phyloP scores from a whole-genome alignment of 768 basidiomycete genomes.

The Mycena galericulata region DNA sequence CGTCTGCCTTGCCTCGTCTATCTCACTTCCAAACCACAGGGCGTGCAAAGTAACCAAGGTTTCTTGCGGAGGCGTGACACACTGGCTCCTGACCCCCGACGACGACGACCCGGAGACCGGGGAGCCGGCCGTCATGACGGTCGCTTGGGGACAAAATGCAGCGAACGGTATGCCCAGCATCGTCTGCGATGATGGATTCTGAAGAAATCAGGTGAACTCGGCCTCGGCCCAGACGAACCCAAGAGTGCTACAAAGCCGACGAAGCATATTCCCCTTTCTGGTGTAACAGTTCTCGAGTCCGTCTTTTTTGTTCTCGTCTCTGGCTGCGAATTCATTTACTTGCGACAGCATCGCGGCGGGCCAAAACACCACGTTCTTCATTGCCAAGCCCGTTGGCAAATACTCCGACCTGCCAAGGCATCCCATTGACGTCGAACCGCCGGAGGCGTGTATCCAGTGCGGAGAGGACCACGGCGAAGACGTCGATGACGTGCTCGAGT shows the following conservation, averaged over 20 bases:
- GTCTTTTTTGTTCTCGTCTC: constrained; percentile 37
- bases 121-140: constrained; percentile 74
- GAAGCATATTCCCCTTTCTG: constrained; percentile 74
- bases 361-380: constrained; percentile 87
- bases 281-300: constrained; percentile 83
- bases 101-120: constrained; percentile 57
- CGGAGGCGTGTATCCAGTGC: constrained; percentile 80
- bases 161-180: constrained; percentile 67
- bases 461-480: constrained; percentile 77
- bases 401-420: constrained; percentile 85
- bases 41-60: constrained; percentile 81
- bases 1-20: background rate
- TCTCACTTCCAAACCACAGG: constrained; percentile 53
- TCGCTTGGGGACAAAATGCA: constrained; percentile 90
- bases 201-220: constrained; percentile 75
- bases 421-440: constrained; percentile 77
- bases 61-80: constrained; percentile 88
- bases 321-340: background rate
- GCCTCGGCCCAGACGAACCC: constrained; percentile 80
- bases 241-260: constrained; percentile 91
- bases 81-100: constrained; percentile 83
- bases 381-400: constrained; percentile 81
- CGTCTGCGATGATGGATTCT: background rate
- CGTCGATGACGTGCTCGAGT: constrained; percentile 78
- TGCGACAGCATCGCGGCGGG: constrained; percentile 79